Conservation (phyloP, 495 filamentous ascomycete species). For the Delitschia confertaspora region DNA sequence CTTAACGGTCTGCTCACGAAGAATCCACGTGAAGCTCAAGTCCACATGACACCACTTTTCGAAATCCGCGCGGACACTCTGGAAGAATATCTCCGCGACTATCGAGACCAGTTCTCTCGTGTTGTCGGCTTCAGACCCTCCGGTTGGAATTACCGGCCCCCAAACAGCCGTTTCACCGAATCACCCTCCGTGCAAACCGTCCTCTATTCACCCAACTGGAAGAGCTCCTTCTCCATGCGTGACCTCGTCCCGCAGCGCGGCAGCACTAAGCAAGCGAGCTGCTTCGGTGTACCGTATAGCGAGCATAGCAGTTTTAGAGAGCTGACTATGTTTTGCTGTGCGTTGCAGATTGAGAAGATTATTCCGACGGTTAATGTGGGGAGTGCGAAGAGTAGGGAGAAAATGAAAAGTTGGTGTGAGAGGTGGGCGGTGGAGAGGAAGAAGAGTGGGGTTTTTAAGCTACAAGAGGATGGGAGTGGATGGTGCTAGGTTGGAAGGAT, state of each 20-base stretch:
- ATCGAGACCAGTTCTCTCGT: constrained; percentile 68
- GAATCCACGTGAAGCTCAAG: constrained; percentile 76
- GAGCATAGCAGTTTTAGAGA: constrained; percentile 94
- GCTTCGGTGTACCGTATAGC: constrained; percentile 87
- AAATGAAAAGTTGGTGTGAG: constrained; percentile 89
- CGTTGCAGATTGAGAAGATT: constrained; percentile 73
- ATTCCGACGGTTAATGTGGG: constrained; percentile 95
- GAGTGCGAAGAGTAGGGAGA: constrained; percentile 54
- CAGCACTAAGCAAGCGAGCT: constrained; percentile 62
- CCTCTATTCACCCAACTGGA: constrained; percentile 66
- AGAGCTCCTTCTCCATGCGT: constrained; percentile 50
- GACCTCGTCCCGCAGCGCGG: constrained; percentile 74
- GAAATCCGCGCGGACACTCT: constrained; percentile 84
- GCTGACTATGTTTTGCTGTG: constrained; percentile 85
- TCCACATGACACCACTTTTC: constrained; percentile 94
- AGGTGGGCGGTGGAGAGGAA: constrained; percentile 77
- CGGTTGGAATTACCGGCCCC: constrained; percentile 84
- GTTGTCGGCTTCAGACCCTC: constrained; percentile 87
- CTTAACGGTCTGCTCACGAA: constrained; percentile 66
- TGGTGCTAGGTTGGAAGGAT: no score
- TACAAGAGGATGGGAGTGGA: constrained; percentile 13
- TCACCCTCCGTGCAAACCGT: constrained; percentile 58
- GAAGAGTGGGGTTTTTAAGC: constrained; percentile 60
- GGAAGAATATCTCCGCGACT: constrained; percentile 70
- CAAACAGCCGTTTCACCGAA: constrained; percentile 52